Percentiles rank a stretch among this genome's conserved stretches.
Conservation (phyloP, 1,139 yeast species). For the Hyphopichia fennica region DNA sequence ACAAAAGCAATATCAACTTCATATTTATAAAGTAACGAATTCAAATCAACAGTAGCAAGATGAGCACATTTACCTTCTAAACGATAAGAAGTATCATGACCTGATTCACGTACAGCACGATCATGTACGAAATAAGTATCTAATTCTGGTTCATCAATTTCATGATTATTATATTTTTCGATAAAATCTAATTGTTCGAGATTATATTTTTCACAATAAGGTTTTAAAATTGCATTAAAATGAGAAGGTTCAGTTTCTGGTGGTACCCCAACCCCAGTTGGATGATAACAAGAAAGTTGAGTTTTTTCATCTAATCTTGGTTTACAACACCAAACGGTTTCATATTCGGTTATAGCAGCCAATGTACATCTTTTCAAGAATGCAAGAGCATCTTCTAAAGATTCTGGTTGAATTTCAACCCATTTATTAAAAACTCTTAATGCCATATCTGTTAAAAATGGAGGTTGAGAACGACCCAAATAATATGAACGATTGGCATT, state of each 20-base stretch:
- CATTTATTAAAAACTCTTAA: conserved; percentile 66
- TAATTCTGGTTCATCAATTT: conserved; percentile 69
- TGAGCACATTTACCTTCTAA: conserved; percentile 88
- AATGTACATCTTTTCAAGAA: conserved; percentile 62
- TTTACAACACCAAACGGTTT: conserved; percentile 70
- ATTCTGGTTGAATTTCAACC: conserved; percentile 40
- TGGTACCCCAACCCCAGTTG: conserved; percentile 88
- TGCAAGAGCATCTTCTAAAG: conserved; percentile 43
- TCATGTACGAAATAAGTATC: conserved; percentile 92
- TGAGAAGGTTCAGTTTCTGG: conserved; percentile 96
- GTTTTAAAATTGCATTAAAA: conserved; percentile 69
- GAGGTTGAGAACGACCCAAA: conserved; percentile 93
- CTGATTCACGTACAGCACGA: conserved; percentile 94
- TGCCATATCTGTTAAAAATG: conserved; percentile 95
- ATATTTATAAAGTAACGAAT: conserved; percentile 83
- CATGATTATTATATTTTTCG: conserved; percentile 64
- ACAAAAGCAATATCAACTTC: conserved; percentile 79
- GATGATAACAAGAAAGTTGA: conserved; percentile 87
- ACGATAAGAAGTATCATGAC: conserved; percentile 93
- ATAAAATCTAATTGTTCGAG: conserved; percentile 70
- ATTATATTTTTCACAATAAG: conserved; percentile 65
- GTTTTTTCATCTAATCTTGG: conserved; percentile 79
- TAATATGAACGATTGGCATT: conserved; percentile 95
- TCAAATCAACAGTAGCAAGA: conserved; percentile 88
- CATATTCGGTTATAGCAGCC: conserved; percentile 88